Conservation (phyloP, 768 basidiomycete genomes). For the Mycena rebaudengoi region DNA sequence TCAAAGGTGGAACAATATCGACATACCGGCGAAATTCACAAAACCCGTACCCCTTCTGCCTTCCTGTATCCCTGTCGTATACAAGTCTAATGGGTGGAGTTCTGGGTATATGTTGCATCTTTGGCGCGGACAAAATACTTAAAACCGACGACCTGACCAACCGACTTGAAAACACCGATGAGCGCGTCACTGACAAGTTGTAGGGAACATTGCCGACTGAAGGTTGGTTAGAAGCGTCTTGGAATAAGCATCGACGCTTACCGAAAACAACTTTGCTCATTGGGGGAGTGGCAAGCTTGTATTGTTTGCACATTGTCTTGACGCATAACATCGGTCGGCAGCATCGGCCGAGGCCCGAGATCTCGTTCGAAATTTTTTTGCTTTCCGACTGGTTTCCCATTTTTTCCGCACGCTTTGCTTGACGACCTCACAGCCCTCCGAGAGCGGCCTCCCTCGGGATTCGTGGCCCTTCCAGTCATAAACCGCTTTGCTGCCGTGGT, state of each 20-base stretch:
- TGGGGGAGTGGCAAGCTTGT: neutral
- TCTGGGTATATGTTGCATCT: neutral
- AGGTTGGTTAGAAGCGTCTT: conserved; percentile 5
- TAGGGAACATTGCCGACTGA: conserved; percentile 94
- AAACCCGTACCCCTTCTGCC: conserved; percentile 93
- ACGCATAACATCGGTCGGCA: too few relatives aligned
- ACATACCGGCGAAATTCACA: conserved; percentile 92
- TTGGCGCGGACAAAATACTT: conserved; percentile 54
- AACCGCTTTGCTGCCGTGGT: too few relatives aligned
- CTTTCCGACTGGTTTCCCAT: too few relatives aligned
- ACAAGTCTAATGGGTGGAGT: conserved; percentile 65
- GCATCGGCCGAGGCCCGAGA: too few relatives aligned
- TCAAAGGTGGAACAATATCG: conserved; percentile 42
- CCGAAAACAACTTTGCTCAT: conserved; percentile 84
- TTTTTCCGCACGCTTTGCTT: too few relatives aligned
- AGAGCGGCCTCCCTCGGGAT: too few relatives aligned
- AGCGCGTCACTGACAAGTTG: conserved; percentile 89
- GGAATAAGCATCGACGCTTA: conserved; percentile 38
- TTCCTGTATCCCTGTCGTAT: conserved; percentile 92
- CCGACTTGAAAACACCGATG: conserved; percentile 88
- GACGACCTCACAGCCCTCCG: too few relatives aligned
- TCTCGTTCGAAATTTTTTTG: too few relatives aligned
- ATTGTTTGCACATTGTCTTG: too few relatives aligned
- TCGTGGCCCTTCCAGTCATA: too few relatives aligned
- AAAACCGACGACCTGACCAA: conserved; percentile 90